Percentiles rank a stretch among this genome's conserved stretches.
phyloP scores from a whole-genome alignment of 164 flowering plant species.

The Tetrastigma voinierianum region DNA sequence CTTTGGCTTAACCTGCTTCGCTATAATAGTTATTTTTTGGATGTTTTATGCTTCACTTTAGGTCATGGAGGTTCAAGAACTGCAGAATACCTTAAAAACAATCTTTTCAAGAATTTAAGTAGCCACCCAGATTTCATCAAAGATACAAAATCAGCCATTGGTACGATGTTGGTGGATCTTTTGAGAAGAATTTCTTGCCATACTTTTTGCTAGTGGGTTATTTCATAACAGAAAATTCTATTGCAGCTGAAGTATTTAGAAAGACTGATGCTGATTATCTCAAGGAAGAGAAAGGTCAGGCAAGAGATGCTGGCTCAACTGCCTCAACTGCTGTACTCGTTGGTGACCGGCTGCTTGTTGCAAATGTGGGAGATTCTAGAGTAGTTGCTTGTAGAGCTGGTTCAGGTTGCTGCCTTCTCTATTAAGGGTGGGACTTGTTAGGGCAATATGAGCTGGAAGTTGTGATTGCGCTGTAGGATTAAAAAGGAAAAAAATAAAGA shows the following conservation, averaged over 20 bases:
- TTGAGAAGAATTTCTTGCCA: neutral
- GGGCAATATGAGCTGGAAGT: constrained; percentile 3
- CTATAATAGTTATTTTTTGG: constrained; percentile 2
- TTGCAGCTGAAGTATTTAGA: constrained; percentile 68
- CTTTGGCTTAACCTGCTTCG: neutral
- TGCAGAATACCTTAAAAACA: constrained; percentile 72
- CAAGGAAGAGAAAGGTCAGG: constrained; percentile 60
- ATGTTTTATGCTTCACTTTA: constrained; percentile 18
- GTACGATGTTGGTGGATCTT: constrained; percentile 37
- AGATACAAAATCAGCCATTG: constrained; percentile 73
- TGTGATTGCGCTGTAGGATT: neutral
- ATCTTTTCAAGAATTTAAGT: constrained; percentile 72
- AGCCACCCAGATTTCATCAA: constrained; percentile 64
- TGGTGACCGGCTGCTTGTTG: constrained; percentile 61
- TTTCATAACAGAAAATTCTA: neutral
- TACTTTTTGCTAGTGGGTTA: neutral
- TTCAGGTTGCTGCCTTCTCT: constrained; percentile 49
- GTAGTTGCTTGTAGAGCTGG: constrained; percentile 74
- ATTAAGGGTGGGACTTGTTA: constrained; percentile 8
- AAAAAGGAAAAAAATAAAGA: neutral
- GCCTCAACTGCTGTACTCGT: constrained; percentile 73
- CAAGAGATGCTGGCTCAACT: constrained; percentile 80
- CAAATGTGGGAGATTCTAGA: constrained; percentile 92
- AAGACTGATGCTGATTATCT: constrained; percentile 72
- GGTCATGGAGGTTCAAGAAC: constrained; percentile 87